Evolutionary conservation across 2,329 filamentous ascomycete species (phyloP), one percentile per base, ranked within the genome.

Genomic region (Daldinia eschscholtzii): DNA sequence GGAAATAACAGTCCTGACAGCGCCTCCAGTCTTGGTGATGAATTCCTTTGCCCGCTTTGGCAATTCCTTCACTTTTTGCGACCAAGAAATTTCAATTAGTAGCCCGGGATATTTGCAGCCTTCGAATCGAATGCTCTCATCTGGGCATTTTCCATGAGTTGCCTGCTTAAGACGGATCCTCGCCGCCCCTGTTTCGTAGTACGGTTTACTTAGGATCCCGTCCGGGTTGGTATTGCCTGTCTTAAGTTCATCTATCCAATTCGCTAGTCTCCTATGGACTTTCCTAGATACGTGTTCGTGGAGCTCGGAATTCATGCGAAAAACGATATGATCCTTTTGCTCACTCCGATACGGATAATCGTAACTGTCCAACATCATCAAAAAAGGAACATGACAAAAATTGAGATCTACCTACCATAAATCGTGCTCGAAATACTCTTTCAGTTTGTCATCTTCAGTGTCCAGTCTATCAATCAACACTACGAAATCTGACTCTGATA

Each of bases 41-140:
- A 46, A 46, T 23, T 46, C 42, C 1, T 46, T 46, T 46, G 42
- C 42, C 9, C 42, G 42, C 9, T 46, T 46, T 46, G 42, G 42
- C 18, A 46, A 46, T 4, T 46, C 42, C 42, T 23, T 26, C 18
- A 23, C 9, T 10, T 12, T 46, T 46, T 46, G 42, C 42, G 20
- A 46, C 42, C 42, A 46, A n/a, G 42, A 46, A 20, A 46, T 23
- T 46, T 46, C 42, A 23, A 46, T 46, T 2, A 46, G n/a, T 18
- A 46, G 42, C 12, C 42, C 42, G 2, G 42, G 42, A 12, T 46
- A 46, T 20, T 4, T 20, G 42, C 42, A 46, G 42, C 20, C 42
- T 4, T 20, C 18, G 13, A 20, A 46, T 26, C 5, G 42, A 46
- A 46, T 23, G 18, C 42, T 46, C 42, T 46, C 42, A 12, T 46